Base-by-base conservation (phyloP, 106 monocot species). In the Triglochin maritima region DNA sequence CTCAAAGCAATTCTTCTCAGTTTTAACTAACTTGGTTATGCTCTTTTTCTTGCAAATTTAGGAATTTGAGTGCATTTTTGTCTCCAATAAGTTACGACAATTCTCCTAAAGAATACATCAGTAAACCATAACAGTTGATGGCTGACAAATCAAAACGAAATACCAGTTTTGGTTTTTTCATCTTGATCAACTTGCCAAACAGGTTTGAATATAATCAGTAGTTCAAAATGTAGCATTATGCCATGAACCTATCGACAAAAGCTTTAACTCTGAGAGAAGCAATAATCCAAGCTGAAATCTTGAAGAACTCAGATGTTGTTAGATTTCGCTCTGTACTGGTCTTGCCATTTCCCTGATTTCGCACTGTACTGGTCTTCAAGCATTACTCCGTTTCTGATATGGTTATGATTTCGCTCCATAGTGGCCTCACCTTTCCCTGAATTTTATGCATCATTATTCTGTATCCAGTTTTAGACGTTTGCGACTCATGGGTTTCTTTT, bases 401-500 rank as follows among this genome's bases (percentile, higher is more conserved):
- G 53, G 53, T 9, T 9, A 9, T 3, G 15, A 9, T n/a, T 57
- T n/a, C 59, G 3, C 8, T 6, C 41, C 2, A 16, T 59, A 17
- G 29, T 29, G 29, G 29, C 16, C 6, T 12, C 3, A 0, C 59
- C 4, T 59, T 41, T 59, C 42, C 59, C 17, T 29, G 4, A 42
- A 29, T 41, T 17, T 50, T 50, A 15, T 5, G 43, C 65, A 29
- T 29, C 29, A 29, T 55, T 49, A 15, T 3, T 58, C 67, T n/a
- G 42, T 67, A 17, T 79, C 56, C 3, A 62, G 58, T 63, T 8
- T 66, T 44, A 10, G 41, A 14, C 46, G 59, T 59, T 85, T 81
- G 50, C 56, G 62, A 55, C 67, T 79, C 2, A 50, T 13, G 49
- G 73, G 63, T 71, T 85, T 75, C 50, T 50, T 62, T 57, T 52